Evolutionary conservation across 208 protist genomes (phyloP).

Genomic region (Leishmania arabica): DNA sequence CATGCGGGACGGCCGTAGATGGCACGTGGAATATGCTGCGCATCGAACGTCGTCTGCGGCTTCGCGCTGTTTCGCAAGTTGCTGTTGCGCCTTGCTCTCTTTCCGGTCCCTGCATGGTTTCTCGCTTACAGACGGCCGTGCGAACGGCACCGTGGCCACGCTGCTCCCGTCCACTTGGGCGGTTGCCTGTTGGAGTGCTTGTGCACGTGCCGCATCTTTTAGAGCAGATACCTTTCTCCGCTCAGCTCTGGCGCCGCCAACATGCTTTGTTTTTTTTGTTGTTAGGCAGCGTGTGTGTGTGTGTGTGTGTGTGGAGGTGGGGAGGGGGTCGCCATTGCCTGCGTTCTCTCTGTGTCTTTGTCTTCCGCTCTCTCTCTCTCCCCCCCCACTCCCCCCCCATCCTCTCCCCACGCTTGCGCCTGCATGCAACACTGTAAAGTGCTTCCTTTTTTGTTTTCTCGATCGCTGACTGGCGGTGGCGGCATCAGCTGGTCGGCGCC

Average conservation of each 20-base stretch:
- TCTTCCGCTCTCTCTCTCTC: background rate
- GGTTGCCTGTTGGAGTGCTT: background rate
- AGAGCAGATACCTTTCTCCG: background rate
- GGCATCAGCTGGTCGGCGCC: background rate
- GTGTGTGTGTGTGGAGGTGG: background rate
- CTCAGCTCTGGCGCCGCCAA: background rate
- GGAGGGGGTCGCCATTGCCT: background rate
- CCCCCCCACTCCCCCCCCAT: background rate
- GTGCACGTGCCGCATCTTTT: background rate
- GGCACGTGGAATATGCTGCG: background rate
- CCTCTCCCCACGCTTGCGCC: background rate
- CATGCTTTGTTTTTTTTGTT: background rate
- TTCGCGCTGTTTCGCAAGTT: background rate
- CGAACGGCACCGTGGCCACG: background rate
- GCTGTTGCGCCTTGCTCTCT: background rate
- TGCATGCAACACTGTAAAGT: background rate
- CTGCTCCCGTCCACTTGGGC: background rate
- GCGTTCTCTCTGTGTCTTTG: background rate
- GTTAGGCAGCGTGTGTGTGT: background rate
- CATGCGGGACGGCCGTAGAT: background rate
- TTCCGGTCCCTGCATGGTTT: background rate
- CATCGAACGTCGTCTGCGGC: background rate
- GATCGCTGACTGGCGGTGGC: background rate
- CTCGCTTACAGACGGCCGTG: background rate
- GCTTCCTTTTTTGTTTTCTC: background rate